These are phyloP conservation scores for Auricularia auricula-judae DNA, from an alignment of 768 basidiomycete genomes.

Conservation along the genomic window DNA sequence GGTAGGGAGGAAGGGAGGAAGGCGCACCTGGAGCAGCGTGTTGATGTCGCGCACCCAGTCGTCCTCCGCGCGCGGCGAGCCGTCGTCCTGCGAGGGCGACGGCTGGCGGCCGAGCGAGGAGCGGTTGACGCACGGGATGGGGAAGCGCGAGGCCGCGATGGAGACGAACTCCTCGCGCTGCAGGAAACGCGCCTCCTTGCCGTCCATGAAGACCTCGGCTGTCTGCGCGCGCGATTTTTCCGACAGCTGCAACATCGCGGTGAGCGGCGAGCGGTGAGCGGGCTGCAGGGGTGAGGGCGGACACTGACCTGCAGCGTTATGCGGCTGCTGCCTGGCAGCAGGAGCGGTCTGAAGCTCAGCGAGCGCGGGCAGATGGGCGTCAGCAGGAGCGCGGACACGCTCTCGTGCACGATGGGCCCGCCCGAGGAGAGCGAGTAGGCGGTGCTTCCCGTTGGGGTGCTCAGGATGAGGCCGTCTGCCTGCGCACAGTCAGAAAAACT, in stretches of 20 bases:
- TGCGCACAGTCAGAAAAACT: conserved; percentile 19
- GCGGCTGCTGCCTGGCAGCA: conserved; percentile 50
- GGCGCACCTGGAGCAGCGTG: conserved; percentile 54
- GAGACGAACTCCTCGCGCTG: conserved; percentile 78
- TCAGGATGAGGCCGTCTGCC: conserved; percentile 91
- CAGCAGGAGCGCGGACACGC: conserved; percentile 76
- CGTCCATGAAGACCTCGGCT: conserved; percentile 89
- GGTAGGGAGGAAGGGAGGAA: conserved; percentile 1
- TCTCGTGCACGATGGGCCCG: conserved; percentile 92
- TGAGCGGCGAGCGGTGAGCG: not conserved
- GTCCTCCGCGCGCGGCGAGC: conserved; percentile 59
- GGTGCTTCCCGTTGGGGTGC: conserved; percentile 93
- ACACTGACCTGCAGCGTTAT: conserved; percentile 23
- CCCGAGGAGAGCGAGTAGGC: conserved; percentile 94
- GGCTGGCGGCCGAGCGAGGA: conserved; percentile 50
- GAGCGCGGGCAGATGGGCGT: conserved; percentile 96
- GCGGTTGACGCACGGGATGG: conserved; percentile 87
- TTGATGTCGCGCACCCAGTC: conserved; percentile 98
- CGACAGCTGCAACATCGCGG: conserved; percentile 47
- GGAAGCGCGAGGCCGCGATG: conserved; percentile 75
- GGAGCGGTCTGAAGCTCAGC: conserved; percentile 81
- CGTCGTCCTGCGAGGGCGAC: conserved; percentile 3
- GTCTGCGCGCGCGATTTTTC: conserved; percentile 66
- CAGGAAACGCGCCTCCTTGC: conserved; percentile 71
- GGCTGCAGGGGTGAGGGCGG: not conserved